Evolutionary conservation across 2,329 filamentous ascomycete species (phyloP).

Genomic region (Claviceps sp.): DNA sequence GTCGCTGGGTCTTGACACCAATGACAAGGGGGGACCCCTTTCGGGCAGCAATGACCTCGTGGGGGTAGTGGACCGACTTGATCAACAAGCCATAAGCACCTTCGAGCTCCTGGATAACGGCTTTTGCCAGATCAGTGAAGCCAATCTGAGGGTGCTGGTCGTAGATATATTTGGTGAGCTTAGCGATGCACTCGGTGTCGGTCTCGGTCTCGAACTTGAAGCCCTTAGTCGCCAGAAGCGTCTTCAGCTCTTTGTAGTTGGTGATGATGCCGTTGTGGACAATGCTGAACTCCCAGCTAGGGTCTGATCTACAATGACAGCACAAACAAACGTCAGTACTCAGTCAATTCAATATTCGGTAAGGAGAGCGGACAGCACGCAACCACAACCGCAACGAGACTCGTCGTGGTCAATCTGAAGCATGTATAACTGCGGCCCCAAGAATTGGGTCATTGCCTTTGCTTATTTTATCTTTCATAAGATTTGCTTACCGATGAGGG

Average conservation of each 20-base stretch:
- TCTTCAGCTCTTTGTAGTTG: slow-evolving; percentile 99
- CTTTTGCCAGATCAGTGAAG: slow-evolving; percentile 93
- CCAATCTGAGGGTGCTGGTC: slow-evolving; percentile 88
- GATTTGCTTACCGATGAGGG: slow-evolving; percentile 66
- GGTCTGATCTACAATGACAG: slow-evolving; percentile 59
- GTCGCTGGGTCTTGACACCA: slow-evolving; percentile 90
- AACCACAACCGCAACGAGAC: no score
- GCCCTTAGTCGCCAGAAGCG: slow-evolving; percentile 81
- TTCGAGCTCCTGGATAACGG: slow-evolving; percentile 95
- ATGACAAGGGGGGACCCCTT: slow-evolving; percentile 98
- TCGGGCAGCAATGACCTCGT: slow-evolving; percentile 93
- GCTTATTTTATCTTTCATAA: no score
- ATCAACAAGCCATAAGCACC: slow-evolving; percentile 93
- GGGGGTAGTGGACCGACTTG: slow-evolving; percentile 97
- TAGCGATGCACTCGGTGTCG: slow-evolving; percentile 97
- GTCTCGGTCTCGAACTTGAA: slow-evolving; percentile 99
- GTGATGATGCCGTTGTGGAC: slow-evolving; percentile 99
- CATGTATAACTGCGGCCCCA: no score
- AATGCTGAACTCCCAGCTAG: slow-evolving; percentile 88
- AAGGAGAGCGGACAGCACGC: neutral
- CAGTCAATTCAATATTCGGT: slow-evolving; percentile 4
- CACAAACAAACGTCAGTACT: slow-evolving; percentile 4
- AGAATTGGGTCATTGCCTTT: no score
- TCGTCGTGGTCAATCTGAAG: no score
- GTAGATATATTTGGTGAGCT: slow-evolving; percentile 96